phyloP scores from a whole-genome alignment of 2,329 filamentous ascomycete genomes.

The Epichloe scottii region DNA sequence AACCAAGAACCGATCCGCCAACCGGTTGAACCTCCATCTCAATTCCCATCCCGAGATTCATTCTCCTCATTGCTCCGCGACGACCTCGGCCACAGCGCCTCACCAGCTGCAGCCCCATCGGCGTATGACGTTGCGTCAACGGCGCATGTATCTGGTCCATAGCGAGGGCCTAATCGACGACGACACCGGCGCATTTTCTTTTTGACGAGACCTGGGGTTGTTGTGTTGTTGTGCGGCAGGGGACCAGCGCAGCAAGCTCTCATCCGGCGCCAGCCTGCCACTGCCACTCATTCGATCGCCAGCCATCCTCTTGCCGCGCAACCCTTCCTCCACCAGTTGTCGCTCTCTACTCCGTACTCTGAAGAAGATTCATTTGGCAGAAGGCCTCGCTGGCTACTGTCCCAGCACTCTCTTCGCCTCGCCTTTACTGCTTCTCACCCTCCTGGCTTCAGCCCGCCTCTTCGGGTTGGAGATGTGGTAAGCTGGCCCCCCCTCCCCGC shows the following conservation, averaged over 20 bases:
- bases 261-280: not conserved
- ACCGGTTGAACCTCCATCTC: constrained; percentile 1
- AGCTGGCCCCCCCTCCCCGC: constrained; percentile 1
- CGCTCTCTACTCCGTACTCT: not conserved
- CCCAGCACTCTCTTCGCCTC: not conserved
- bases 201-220: not conserved
- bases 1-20: not conserved
- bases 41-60: not conserved
- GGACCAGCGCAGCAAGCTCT: not conserved
- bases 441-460: not conserved
- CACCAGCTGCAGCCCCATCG: not conserved
- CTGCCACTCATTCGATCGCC: not conserved
- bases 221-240: not conserved
- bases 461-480: constrained; percentile 6
- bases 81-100: not conserved
- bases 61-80: not conserved
- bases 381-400: not conserved
- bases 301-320: not conserved
- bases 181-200: constrained; percentile 1
- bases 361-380: no score
- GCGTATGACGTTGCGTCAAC: not conserved
- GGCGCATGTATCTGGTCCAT: not conserved
- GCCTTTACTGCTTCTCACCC: not conserved
- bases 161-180: not conserved
- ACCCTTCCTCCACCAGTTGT: not conserved